phyloP scores from a whole-genome alignment of 371 early-diverging fungal species.

The Entomophthora muscae region DNA sequence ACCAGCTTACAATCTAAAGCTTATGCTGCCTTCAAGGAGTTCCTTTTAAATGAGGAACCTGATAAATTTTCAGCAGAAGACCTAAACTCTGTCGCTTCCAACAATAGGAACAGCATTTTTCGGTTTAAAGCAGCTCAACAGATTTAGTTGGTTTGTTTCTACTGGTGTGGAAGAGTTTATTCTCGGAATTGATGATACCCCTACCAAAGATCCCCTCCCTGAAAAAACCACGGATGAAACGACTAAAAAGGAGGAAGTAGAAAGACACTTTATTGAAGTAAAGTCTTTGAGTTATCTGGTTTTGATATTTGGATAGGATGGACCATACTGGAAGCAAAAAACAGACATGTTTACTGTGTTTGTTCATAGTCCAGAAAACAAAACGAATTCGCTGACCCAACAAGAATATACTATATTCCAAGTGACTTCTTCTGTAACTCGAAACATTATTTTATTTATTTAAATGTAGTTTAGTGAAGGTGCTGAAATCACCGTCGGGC shows the following conservation, averaged over 20 bases:
- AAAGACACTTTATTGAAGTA: slow-evolving; percentile 20
- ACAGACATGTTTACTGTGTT: slow-evolving; percentile 16
- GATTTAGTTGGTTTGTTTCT: slow-evolving; percentile 24
- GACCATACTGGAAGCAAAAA: slow-evolving; percentile 23
- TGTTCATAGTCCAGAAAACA: slow-evolving; percentile 22
- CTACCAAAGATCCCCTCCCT: neutral
- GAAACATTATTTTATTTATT: slow-evolving; percentile 5
- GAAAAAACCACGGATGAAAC: slow-evolving; percentile 12
- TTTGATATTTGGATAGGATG: slow-evolving; percentile 8
- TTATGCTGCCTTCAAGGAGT: no score
- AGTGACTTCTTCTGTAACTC: slow-evolving; percentile 21
- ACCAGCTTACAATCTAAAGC: no score
- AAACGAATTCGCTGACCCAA: slow-evolving; percentile 20
- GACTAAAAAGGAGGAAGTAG: slow-evolving; percentile 16
- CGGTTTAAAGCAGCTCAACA: slow-evolving; percentile 19
- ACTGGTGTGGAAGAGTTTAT: slow-evolving; percentile 24
- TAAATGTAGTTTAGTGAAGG: slow-evolving; percentile 19
- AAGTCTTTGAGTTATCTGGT: neutral
- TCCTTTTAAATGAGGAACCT: no score
- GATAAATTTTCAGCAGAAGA: neutral
- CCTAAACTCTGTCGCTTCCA: neutral
- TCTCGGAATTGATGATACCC: slow-evolving; percentile 10
- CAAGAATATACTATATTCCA: slow-evolving; percentile 23
- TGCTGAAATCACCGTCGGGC: slow-evolving; percentile 20
- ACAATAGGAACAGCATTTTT: slow-evolving; percentile 16